These are phyloP conservation scores for Picea glauca DNA, from an alignment of 75 land plant genomes.

Conservation along the genomic window DNA sequence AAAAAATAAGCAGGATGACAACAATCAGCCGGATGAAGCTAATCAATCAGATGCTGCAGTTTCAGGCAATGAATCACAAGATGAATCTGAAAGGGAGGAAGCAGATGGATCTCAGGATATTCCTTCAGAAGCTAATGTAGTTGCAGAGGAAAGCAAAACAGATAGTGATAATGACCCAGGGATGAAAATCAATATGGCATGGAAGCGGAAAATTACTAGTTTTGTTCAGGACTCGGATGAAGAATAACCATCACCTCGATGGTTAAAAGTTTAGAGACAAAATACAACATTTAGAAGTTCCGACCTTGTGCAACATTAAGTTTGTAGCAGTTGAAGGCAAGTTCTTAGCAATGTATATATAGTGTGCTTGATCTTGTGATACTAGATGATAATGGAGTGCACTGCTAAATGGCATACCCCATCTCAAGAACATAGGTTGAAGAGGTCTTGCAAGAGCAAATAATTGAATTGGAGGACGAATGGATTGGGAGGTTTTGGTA, in stretches of 20 bases:
- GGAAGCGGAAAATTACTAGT: not conserved
- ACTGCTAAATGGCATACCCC: not conserved
- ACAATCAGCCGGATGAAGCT: constrained; percentile 5
- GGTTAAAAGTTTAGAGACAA: not conserved
- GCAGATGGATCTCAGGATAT: not conserved
- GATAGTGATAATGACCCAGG: not conserved
- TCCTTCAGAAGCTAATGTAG: constrained; percentile 9
- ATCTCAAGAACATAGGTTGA: not conserved
- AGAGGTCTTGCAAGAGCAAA: not conserved
- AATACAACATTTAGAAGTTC: not conserved
- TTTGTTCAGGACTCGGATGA: constrained; percentile 10
- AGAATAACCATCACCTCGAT: not conserved
- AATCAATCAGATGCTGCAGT: constrained; percentile 12
- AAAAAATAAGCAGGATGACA: constrained; percentile 22
- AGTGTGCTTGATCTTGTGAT: not conserved
- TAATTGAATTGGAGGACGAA: not conserved
- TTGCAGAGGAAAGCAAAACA: not conserved
- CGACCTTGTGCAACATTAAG: not conserved
- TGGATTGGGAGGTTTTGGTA: not conserved
- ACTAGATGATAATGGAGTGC: not conserved
- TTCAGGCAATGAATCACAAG: constrained; percentile 6
- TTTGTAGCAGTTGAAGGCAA: not conserved
- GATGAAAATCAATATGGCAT: not conserved
- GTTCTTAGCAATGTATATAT: not conserved
- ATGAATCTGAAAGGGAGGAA: constrained; percentile 1